These are phyloP conservation scores for Bidens hawaiensis DNA, from an alignment of 140 eudicot species.

Conservation along the genomic window DNA sequence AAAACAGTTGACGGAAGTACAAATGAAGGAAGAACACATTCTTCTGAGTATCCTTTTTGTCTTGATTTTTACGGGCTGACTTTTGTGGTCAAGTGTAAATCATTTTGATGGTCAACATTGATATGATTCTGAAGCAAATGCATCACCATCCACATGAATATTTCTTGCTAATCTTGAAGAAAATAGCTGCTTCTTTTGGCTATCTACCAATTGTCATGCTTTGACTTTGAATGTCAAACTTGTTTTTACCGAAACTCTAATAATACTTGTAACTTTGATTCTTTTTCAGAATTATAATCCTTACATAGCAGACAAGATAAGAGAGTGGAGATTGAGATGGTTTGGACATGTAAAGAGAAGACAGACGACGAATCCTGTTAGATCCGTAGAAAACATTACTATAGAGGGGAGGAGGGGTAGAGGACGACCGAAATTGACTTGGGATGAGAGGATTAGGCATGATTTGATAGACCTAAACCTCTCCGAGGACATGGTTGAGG, in stretches of 20 bases:
- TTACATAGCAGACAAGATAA: too few relatives aligned
- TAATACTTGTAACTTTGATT: not conserved
- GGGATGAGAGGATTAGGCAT: too few relatives aligned
- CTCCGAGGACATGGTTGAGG: too few relatives aligned
- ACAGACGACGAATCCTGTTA: too few relatives aligned
- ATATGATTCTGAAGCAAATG: not conserved
- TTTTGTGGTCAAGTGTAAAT: constrained; percentile 3
- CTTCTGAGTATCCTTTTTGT: constrained; percentile 53
- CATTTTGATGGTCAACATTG: not conserved
- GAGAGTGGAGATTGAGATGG: too few relatives aligned
- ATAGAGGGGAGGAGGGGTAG: too few relatives aligned
- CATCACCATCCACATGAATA: not conserved
- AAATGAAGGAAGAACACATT: constrained; percentile 47
- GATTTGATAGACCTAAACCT: too few relatives aligned
- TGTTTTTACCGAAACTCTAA: not conserved
- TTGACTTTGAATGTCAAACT: constrained; percentile 1
- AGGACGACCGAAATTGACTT: too few relatives aligned
- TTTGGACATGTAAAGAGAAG: too few relatives aligned
- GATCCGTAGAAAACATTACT: too few relatives aligned
- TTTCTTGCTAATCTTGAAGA: not conserved
- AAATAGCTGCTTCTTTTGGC: not conserved
- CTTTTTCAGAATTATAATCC: not conserved
- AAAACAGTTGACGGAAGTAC: constrained; percentile 42
- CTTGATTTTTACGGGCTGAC: not conserved
- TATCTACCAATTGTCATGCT: too few relatives aligned